Percentiles rank a stretch among this genome's conserved stretches.
phyloP scores from a whole-genome alignment of 1,284 basidiomycete species.

The Pascua guehoae region DNA sequence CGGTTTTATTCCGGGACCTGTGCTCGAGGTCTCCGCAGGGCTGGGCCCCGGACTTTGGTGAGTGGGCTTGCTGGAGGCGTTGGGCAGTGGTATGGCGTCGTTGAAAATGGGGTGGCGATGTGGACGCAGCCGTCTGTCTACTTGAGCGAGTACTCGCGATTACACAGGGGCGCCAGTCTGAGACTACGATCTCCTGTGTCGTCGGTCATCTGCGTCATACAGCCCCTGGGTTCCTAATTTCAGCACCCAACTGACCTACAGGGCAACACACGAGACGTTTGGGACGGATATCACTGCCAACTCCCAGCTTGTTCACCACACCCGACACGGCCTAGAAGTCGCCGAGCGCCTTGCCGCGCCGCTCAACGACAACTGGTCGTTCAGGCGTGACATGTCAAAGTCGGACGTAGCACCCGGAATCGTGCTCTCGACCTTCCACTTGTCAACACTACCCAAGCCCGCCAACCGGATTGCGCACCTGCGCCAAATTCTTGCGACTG shows the following conservation, averaged over 20 bases:
- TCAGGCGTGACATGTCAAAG: slow-evolving; percentile 20
- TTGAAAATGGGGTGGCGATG: not conserved
- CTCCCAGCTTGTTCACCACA: slow-evolving; percentile 33
- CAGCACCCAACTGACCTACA: slow-evolving; percentile 7
- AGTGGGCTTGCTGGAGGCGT: slow-evolving; percentile 12
- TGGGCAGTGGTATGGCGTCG: not conserved
- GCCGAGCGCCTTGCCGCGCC: slow-evolving; percentile 13
- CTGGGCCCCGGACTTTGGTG: slow-evolving; percentile 52
- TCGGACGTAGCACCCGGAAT: slow-evolving; percentile 47
- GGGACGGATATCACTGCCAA: slow-evolving; percentile 33
- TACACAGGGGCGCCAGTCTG: too few species aligned
- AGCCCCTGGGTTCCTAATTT: too few species aligned
- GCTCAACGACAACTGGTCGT: slow-evolving; percentile 10
- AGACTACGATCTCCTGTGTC: too few species aligned
- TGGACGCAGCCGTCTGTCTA: too few species aligned
- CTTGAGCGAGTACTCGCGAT: too few species aligned
- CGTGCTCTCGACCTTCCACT: slow-evolving; percentile 78
- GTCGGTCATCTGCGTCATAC: too few species aligned
- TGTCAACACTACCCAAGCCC: slow-evolving; percentile 66
- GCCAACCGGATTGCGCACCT: slow-evolving; percentile 53
- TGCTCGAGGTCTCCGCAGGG: slow-evolving; percentile 50
- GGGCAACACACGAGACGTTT: slow-evolving; percentile 23
- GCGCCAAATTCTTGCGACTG: slow-evolving; percentile 20
- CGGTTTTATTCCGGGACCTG: slow-evolving; percentile 24
- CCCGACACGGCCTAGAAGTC: slow-evolving; percentile 40